Conservation (phyloP, 129 eudicot species). For the Escallonia rubra region DNA sequence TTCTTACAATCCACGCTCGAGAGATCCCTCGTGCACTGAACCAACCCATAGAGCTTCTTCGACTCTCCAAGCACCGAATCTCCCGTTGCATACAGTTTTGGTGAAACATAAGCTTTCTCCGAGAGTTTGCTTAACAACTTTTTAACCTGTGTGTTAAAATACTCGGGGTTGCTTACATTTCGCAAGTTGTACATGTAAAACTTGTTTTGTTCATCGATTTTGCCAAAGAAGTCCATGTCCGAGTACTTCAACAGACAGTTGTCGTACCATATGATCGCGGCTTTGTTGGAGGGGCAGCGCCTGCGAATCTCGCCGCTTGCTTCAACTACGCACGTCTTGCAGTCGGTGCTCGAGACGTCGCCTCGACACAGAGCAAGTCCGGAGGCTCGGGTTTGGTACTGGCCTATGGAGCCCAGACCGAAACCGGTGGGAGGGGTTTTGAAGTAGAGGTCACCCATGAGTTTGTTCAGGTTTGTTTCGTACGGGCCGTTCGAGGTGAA, state of each 20-base stretch:
- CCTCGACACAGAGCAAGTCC: constrained; percentile 48
- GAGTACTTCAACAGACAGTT: constrained; percentile 39
- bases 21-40: constrained; percentile 39
- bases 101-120: constrained; percentile 6
- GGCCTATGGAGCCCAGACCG: constrained; percentile 17
- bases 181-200: constrained; percentile 11
- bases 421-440: constrained; percentile 35
- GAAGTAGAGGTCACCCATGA: constrained; percentile 21
- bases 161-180: constrained; percentile 17
- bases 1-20: constrained; percentile 37
- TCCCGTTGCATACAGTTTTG: constrained; percentile 26
- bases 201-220: constrained; percentile 12
- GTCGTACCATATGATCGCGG: constrained; percentile 39
- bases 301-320: constrained; percentile 27
- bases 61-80: neutral
- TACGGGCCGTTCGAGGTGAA: constrained; percentile 28
- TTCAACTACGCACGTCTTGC: constrained; percentile 25
- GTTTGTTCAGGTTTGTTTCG: constrained; percentile 26
- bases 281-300: constrained; percentile 32
- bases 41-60: constrained; percentile 37
- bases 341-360: constrained; percentile 26
- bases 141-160: constrained; percentile 12
- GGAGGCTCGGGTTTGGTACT: constrained; percentile 12
- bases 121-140: constrained; percentile 19
- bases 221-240: constrained; percentile 20